A percentile compares a stretch with the other conserved stretches of the same genome.
Conservation (phyloP, 495 filamentous ascomycete species). For the Penicillium silybi region DNA sequence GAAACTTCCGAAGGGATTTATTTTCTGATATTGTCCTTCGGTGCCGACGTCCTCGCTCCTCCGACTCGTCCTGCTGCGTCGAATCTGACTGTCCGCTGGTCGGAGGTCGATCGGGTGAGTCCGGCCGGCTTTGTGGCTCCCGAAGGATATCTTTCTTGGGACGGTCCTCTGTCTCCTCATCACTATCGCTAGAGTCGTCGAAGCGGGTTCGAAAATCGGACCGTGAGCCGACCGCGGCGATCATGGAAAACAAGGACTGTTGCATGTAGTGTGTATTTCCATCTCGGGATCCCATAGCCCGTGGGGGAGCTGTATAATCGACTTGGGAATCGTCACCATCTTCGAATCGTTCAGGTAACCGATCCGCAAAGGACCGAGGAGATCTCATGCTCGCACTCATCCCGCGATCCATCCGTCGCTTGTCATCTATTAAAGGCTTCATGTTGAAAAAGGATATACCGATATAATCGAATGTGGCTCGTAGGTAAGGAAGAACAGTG, state of each 20-base stretch:
- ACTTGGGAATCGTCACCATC: conserved; percentile 69
- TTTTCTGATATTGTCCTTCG: conserved; percentile 58
- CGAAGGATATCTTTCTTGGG: conserved; percentile 5
- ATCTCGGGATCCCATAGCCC: conserved; percentile 31
- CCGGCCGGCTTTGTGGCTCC: conserved; percentile 9
- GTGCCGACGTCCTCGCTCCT: conserved; percentile 43
- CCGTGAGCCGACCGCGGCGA: conserved; percentile 81
- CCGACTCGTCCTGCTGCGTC: conserved; percentile 4
- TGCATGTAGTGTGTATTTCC: conserved; percentile 67
- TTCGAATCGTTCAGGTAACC: conserved; percentile 73
- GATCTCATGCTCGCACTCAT: conserved; percentile 34
- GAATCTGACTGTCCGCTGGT: neutral
- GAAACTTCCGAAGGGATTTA: conserved; percentile 55
- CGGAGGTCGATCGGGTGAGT: conserved; percentile 3
- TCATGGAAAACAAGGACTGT: conserved; percentile 90
- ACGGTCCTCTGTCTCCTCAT: conserved; percentile 48
- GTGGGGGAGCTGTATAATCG: conserved; percentile 64
- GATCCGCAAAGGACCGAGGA: conserved; percentile 58
- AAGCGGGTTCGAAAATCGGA: conserved; percentile 78
- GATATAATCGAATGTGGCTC: conserved; percentile 4
- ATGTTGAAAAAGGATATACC: conserved; percentile 16
- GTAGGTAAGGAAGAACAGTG: conserved; percentile 1
- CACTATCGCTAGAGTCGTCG: conserved; percentile 79
- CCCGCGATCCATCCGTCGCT: conserved; percentile 28
- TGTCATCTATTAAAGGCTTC: conserved; percentile 31